Evolutionary conservation across 371 early-diverging fungal genomes (phyloP).

Genomic region (Rhizomucor pusillus): DNA sequence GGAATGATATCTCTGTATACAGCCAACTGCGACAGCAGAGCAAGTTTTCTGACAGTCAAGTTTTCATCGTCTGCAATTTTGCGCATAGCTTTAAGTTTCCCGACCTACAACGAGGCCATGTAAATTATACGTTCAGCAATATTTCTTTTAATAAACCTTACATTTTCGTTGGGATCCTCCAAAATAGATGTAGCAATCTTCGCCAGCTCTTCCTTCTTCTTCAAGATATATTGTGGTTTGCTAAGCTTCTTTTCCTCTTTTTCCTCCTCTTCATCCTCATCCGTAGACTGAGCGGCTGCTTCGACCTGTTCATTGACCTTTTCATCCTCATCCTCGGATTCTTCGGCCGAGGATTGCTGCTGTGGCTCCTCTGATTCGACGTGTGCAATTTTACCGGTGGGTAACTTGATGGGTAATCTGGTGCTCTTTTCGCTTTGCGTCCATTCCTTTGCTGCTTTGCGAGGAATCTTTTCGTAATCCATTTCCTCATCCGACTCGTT

Average conservation of each 20-base stretch:
- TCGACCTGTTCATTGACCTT: slow-evolving; percentile 8
- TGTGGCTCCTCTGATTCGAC: slow-evolving; percentile 28
- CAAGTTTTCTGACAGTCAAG: slow-evolving; percentile 64
- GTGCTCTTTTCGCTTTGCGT: slow-evolving; percentile 44
- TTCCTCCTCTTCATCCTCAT: slow-evolving; percentile 9
- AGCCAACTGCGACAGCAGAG: slow-evolving; percentile 82
- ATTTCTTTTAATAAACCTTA: slow-evolving; percentile 21
- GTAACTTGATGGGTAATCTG: slow-evolving; percentile 64
- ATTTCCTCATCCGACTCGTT: slow-evolving; percentile 55
- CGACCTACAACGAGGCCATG: neutral
- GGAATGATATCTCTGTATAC: slow-evolving; percentile 94
- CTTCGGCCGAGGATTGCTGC: slow-evolving; percentile 10
- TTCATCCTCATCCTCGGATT: slow-evolving; percentile 19
- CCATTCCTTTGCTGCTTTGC: slow-evolving; percentile 55
- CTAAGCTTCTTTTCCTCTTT: slow-evolving; percentile 18
- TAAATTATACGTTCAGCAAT: too few species aligned
- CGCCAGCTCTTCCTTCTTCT: slow-evolving; percentile 80
- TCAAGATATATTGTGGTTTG: slow-evolving; percentile 56
- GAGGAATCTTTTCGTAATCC: slow-evolving; percentile 64
- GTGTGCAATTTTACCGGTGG: slow-evolving; percentile 52
- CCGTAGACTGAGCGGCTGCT: too few species aligned
- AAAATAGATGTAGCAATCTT: slow-evolving; percentile 68
- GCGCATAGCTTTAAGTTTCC: slow-evolving; percentile 59
- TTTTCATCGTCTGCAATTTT: slow-evolving; percentile 55
- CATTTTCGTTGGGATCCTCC: slow-evolving; percentile 78